These are phyloP conservation scores for Diaporthe sp. DNA, from an alignment of 2,329 filamentous ascomycete genomes.

Conservation along the genomic window DNA sequence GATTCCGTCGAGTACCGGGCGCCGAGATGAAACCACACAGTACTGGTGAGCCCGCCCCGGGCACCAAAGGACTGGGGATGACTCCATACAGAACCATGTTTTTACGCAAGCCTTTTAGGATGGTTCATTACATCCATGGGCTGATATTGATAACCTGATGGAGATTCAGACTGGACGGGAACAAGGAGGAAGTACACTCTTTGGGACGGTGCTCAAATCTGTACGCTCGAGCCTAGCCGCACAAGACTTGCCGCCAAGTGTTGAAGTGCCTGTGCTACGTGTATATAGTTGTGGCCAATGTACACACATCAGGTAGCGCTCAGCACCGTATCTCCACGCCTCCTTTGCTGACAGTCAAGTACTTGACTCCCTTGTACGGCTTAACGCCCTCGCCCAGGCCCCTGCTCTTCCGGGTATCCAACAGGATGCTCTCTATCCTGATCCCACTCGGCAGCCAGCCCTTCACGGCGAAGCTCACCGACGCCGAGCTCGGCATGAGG, in stretches of 20 bases:
- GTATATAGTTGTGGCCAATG: neutral
- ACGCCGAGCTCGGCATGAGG: conserved; percentile 84
- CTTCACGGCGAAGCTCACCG: conserved; percentile 79
- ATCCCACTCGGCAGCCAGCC: conserved; percentile 78
- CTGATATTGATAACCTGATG: neutral
- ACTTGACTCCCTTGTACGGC: conserved; percentile 98
- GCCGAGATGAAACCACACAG: no score
- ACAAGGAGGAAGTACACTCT: no score
- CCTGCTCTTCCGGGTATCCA: conserved; percentile 84
- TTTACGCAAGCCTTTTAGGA: neutral
- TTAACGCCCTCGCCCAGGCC: conserved; percentile 90
- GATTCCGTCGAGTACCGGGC: no score
- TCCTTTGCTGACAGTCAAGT: conserved; percentile 81
- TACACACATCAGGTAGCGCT: conserved; percentile 3
- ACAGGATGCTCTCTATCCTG: conserved; percentile 76
- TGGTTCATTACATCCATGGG: neutral
- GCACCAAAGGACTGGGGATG: neutral
- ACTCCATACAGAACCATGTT: neutral
- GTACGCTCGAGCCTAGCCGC: no score
- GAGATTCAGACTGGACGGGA: no score
- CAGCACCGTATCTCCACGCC: conserved; percentile 75
- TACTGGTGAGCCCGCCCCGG: no score
- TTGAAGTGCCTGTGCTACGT: neutral
- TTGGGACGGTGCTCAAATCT: no score
- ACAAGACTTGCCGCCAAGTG: no score